Evolutionary conservation across 192 early-diverging fungal genomes (phyloP).

Genomic region (Coemansia sp.): DNA sequence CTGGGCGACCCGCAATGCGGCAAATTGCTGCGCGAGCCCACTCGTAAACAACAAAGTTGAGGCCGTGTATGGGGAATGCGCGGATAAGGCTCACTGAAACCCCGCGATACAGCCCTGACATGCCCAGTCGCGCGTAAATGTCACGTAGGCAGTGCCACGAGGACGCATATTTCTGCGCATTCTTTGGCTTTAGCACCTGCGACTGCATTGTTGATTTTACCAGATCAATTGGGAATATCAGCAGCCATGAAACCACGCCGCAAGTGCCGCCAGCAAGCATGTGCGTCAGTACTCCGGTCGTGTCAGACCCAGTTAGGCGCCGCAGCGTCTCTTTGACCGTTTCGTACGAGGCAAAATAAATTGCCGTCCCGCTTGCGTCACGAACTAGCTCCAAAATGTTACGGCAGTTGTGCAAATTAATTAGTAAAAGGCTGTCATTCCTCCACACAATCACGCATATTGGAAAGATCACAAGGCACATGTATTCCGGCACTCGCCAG

Average conservation of each 20-base stretch:
- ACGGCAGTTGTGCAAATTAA: background rate
- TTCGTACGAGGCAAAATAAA: slow-evolving; percentile 76
- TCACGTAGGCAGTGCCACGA: slow-evolving; percentile 55
- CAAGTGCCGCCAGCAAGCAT: slow-evolving; percentile 76
- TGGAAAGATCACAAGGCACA: background rate
- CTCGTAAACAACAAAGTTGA: slow-evolving; percentile 84
- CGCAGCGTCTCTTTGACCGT: slow-evolving; percentile 53
- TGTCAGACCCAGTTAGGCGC: slow-evolving; percentile 37
- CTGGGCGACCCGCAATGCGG: slow-evolving; percentile 28
- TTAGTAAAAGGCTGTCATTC: background rate
- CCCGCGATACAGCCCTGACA: slow-evolving; percentile 69
- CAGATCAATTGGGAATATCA: slow-evolving; percentile 77
- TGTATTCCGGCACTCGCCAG: background rate
- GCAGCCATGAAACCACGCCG: slow-evolving; percentile 74
- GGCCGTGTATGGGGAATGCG: slow-evolving; percentile 76
- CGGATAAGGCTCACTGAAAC: slow-evolving; percentile 72
- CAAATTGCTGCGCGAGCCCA: slow-evolving; percentile 52
- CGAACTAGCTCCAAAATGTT: slow-evolving; percentile 34
- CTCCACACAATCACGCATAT: background rate
- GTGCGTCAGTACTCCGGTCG: slow-evolving; percentile 66
- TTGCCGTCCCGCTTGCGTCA: slow-evolving; percentile 67
- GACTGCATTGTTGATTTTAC: slow-evolving; percentile 77
- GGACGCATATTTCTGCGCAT: slow-evolving; percentile 45
- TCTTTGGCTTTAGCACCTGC: slow-evolving; percentile 60
- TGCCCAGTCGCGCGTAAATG: slow-evolving; percentile 58